Conservation (phyloP, 306 rosid genomes). For the Comarum palustre region DNA sequence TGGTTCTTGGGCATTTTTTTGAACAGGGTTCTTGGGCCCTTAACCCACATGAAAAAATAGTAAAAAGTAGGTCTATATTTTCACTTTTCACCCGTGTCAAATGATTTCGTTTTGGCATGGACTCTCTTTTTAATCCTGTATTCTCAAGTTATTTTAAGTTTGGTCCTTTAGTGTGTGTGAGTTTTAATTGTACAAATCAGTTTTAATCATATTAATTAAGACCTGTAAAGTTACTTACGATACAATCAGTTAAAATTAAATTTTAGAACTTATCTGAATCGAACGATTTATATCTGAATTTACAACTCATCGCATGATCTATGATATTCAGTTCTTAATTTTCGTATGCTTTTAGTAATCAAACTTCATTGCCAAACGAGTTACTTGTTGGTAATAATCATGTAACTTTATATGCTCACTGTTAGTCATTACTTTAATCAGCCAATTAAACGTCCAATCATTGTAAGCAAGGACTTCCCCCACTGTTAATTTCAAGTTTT, state of each 20-base stretch:
- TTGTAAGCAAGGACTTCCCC: neutral
- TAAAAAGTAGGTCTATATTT: neutral
- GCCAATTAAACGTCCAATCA: neutral
- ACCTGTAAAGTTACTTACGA: too few species aligned
- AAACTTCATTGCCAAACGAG: too few species aligned
- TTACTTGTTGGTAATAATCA: too few species aligned
- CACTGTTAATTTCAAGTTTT: neutral
- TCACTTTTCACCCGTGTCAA: neutral
- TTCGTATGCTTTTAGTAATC: too few species aligned
- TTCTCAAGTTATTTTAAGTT: neutral
- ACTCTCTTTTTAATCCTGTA: neutral
- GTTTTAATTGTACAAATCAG: too few species aligned
- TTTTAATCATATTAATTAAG: too few species aligned
- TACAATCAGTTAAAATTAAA: too few species aligned
- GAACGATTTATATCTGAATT: too few species aligned
- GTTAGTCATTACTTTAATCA: neutral
- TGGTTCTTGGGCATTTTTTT: neutral
- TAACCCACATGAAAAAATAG: neutral
- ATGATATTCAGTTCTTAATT: too few species aligned
- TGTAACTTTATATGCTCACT: neutral
- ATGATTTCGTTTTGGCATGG: neutral
- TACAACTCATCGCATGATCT: too few species aligned
- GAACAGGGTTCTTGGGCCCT: neutral
- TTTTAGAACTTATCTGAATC: too few species aligned
- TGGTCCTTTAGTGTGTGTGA: too few species aligned